Evolutionary conservation across 352 stramenopile species (phyloP).

Genomic region (Globisporangium polare): DNA sequence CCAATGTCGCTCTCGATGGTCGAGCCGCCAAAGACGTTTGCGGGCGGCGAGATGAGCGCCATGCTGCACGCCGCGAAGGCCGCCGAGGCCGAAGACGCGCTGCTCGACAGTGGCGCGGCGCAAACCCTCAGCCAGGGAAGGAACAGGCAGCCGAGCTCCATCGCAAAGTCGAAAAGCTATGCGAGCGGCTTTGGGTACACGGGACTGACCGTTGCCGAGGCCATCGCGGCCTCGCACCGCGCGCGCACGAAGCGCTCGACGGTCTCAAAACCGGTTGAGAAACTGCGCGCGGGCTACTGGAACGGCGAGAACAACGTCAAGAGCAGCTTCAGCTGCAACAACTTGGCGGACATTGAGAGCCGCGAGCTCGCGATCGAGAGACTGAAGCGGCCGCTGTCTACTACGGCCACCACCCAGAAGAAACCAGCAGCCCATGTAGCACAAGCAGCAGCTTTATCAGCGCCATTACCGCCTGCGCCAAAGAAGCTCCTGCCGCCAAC

Average conservation of each 20-base stretch:
- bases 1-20: slow-evolving; percentile 12
- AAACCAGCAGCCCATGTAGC: not conserved
- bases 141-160: slow-evolving; percentile 11
- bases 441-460: not conserved
- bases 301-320: slow-evolving; percentile 68
- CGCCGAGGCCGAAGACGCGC: slow-evolving; percentile 14
- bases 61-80: slow-evolving; percentile 13
- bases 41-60: slow-evolving; percentile 31
- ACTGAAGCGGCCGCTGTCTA: slow-evolving; percentile 5
- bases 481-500: slow-evolving; percentile 1
- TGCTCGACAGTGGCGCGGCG: slow-evolving; percentile 4
- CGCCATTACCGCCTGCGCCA: slow-evolving; percentile 2
- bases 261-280: slow-evolving; percentile 26
- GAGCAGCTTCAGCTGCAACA: slow-evolving; percentile 83
- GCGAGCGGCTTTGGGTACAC: slow-evolving; percentile 46
- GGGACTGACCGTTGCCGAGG: slow-evolving; percentile 59
- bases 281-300: slow-evolving; percentile 66
- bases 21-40: slow-evolving; percentile 30
- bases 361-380: slow-evolving; percentile 40
- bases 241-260: slow-evolving; percentile 43
- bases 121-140: not conserved
- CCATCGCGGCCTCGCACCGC: slow-evolving; percentile 56
- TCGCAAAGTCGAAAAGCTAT: slow-evolving; percentile 65
- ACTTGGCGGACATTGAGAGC: slow-evolving; percentile 60
- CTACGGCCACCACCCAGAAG: not conserved